Evolutionary conservation across 208 protist genomes (phyloP), one percentile per base, ranked within the genome.

Genomic region (Phytomonas sp.): DNA sequence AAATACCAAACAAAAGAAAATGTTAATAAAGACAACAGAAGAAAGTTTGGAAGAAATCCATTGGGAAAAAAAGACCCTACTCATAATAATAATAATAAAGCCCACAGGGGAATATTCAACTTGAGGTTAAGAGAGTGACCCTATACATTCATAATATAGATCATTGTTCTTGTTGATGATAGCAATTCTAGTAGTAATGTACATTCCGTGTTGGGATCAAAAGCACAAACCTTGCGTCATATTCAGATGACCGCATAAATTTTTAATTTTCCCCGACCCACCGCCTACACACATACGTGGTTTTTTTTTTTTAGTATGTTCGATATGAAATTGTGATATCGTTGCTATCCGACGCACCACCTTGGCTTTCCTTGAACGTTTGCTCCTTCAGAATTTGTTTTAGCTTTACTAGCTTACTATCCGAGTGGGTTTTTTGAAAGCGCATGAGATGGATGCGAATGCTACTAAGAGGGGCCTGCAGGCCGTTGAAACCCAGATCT

Each of bases 391-490:
- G 67, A 53, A 83, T 68, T 30, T 79, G 43, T 33, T 81, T 72
- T 3, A 93, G 70, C 29, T 87, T 53, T 7, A 43, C 30, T 20
- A 92, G 83, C 28, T 82, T 77, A 7, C 56, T 62, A 60, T 82
- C 66, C 30, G 90, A 85, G 34, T 78, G 60, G 32, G 87, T 74
- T 37, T 83, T 86, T 20, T 75, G 75, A 43, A 95, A 91, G 32
- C 89, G 87, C 29, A 86, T 79, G 15, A 95, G 76, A 63, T 95
- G 83, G 63, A 92, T 66, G 20, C 90, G 87, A 70, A 95, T 89
- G 60, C 76, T 68, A 64, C 79, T 92, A 17, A 95, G 68, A 29
- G 90, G 81, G 8, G 77, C 79, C 69, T 95, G 83, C 33, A 93
- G 61, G 66, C 92, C 87, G 20, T 77, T 83, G 62, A 93, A 95